Evolutionary conservation across 805 yeast genomes (phyloP), one percentile per base, ranked within the genome.

Genomic region (Wickerhamomyces queroliae): DNA sequence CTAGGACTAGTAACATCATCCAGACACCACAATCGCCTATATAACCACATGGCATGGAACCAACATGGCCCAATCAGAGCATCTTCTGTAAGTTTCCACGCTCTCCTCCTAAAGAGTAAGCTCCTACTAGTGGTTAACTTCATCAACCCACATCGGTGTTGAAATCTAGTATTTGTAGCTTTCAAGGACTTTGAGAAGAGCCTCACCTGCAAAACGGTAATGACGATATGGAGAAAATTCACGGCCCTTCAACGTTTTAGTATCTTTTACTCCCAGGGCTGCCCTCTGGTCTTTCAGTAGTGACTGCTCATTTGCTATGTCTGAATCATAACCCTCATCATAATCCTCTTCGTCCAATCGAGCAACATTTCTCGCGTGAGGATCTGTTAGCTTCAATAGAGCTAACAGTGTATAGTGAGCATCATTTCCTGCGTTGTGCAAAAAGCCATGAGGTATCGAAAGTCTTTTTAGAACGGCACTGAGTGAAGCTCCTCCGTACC

Each of bases 341-440:
- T 29, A 26, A 15, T 38, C 29, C 27, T 25, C 26, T 20, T 39
- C 42, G 35, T 46, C 50, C n/a, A 46, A n/a, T 26, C 18, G 29
- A 16, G n/a, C 11, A 16, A 13, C n/a, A 3, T 5, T 39, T 42
- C 77, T 50, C 5, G 58, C 50, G 4, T 49, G 46, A 1, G 76
- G 78, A 53, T 80, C 85, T 37, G 77, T 64, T 41, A 76, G 51
- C 26, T 67, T 66, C 50, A 79, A 44, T 9, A 74, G 67, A 13
- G 74, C 62, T 24, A 72, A 40, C 35, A 81, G 55, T 0, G 89
- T 82, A 46, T 69, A 79, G 48, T 78, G 76, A 7, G 86, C 76
- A 55, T 82, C 90, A 51, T 82, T 82, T 3, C 80, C 85, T 2
- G 84, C 89, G 53, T 82, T 82, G 54, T 82, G 89, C 34, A 82